Base-by-base conservation (phyloP, 768 basidiomycete genomes). In the Kockovaella imperatae region DNA sequence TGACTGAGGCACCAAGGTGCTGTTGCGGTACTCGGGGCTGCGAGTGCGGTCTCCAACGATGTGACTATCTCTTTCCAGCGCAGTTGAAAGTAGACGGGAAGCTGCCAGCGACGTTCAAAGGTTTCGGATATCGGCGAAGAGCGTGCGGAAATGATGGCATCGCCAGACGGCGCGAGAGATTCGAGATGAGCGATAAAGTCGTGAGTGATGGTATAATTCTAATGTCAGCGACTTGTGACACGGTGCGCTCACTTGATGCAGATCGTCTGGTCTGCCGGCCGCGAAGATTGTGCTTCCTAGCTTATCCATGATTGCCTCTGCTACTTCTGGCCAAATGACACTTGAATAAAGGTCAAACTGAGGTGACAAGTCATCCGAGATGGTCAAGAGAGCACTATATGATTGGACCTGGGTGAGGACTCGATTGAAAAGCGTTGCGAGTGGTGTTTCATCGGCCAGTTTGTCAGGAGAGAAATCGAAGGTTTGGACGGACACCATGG, bases 71-170 rank as follows among this genome's bases (percentile, higher is more conserved):
- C 93, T 71, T 95, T 95, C 88, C 91, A 93, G 35, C 93, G 79
- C 52, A 99, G 75, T 63, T 99, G 95, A 69, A 93, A 97, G 67
- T 97, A 97, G 7, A 97, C 85, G 1, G 88, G 86, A 2, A 99
- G 77, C 66, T 97, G 95, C 91, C 95, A 99, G 29, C 89, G 79
- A 52, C 79, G 77, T 63, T 84, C 80, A 64, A 97, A 95, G 1
- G 81, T 71, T 20, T 62, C 54, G 67, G 83, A 93, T 3, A 81
- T 75, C 0, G 81, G 78, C 67, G 88, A 85, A 3, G 74, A 64
- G 3, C 87, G 80, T 79, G 96, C 82, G 2, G 76, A 74, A 51
- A 80, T 75, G 7, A 91, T 78, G 2, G 86, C 78, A 24, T 77
- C 75, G 14, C 77, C 70, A 2, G 87, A 86, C 0, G 90, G 87